Percentiles rank a stretch among this genome's conserved stretches.
Evolutionary conservation across 352 stramenopile species (phyloP).

Genomic region (Phytophthora constricta): DNA sequence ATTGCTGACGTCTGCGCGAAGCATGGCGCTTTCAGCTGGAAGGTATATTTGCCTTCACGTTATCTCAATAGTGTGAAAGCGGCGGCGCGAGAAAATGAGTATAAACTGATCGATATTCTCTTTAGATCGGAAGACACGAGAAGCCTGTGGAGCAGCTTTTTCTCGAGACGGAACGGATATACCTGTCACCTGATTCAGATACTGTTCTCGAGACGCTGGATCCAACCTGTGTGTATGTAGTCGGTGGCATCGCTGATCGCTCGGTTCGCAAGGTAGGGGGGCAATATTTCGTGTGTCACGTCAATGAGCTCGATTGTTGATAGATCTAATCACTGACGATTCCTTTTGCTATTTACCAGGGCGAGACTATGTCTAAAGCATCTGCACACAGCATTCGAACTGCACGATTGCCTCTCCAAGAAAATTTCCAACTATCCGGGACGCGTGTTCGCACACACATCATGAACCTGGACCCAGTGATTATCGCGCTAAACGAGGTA

Average conservation of each 20-base stretch:
- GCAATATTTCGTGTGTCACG: not conserved
- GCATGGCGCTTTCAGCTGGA: conserved; percentile 64
- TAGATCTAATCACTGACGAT: not conserved
- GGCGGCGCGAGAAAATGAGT: too few species aligned
- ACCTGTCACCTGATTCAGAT: conserved; percentile 85
- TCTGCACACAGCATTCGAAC: conserved; percentile 34
- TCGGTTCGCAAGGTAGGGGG: conserved; percentile 72
- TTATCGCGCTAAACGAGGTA: conserved; percentile 78
- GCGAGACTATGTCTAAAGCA: conserved; percentile 57
- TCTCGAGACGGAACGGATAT: conserved; percentile 58
- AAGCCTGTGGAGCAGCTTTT: conserved; percentile 64
- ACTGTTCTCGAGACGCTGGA: conserved; percentile 67
- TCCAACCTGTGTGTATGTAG: conserved; percentile 63
- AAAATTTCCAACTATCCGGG: conserved; percentile 42
- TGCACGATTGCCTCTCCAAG: conserved; percentile 68
- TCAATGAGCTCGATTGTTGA: too few species aligned
- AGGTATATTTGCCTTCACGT: conserved; percentile 36
- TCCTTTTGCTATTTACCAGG: conserved; percentile 23
- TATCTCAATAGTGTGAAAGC: not conserved
- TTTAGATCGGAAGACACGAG: conserved; percentile 47
- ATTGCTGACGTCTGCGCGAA: conserved; percentile 44
- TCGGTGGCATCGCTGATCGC: conserved; percentile 87
- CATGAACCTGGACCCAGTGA: conserved; percentile 82
- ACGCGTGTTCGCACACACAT: conserved; percentile 57
- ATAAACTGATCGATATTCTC: not conserved